These are phyloP conservation scores for Hordeum pubiflorum DNA, from an alignment of 202 grass and related monocot species.

Conservation along the genomic window DNA sequence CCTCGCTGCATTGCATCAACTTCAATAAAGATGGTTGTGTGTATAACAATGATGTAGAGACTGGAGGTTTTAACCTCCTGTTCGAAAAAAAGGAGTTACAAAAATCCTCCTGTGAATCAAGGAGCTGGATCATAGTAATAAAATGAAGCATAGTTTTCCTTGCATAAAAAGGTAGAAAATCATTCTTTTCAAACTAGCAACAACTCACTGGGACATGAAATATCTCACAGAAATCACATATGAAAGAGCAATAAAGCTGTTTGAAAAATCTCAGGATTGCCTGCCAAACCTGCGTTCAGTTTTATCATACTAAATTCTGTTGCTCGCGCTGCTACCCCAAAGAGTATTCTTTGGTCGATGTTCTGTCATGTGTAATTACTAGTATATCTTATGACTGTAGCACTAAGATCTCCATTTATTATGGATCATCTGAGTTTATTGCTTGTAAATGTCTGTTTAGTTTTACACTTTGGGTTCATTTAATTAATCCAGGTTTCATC, in stretches of 20 bases:
- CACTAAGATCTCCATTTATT: slow-evolving; percentile 4
- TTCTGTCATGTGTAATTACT: slow-evolving; percentile 10
- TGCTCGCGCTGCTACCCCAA: background rate
- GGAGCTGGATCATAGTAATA: background rate
- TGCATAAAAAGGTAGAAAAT: background rate
- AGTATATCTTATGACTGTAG: background rate
- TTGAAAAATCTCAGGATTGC: background rate
- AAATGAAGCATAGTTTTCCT: slow-evolving; percentile 7
- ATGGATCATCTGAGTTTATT: background rate
- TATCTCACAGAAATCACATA: slow-evolving; percentile 1
- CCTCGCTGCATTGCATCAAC: background rate
- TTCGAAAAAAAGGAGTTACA: background rate
- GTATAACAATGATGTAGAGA: background rate
- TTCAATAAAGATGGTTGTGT: background rate
- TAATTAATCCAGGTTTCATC: background rate
- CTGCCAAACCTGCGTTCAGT: slow-evolving; percentile 1
- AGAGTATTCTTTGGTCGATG: background rate
- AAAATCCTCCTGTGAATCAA: background rate
- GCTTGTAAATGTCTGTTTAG: slow-evolving; percentile 5
- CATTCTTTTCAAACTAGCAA: slow-evolving; percentile 9
- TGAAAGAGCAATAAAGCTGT: background rate
- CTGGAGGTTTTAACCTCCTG: background rate
- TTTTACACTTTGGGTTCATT: background rate
- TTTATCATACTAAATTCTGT: background rate
- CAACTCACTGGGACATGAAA: background rate